Evolutionary conservation across 2,329 filamentous ascomycete genomes (phyloP).

Genomic region (Diaporthe vaccinii): DNA sequence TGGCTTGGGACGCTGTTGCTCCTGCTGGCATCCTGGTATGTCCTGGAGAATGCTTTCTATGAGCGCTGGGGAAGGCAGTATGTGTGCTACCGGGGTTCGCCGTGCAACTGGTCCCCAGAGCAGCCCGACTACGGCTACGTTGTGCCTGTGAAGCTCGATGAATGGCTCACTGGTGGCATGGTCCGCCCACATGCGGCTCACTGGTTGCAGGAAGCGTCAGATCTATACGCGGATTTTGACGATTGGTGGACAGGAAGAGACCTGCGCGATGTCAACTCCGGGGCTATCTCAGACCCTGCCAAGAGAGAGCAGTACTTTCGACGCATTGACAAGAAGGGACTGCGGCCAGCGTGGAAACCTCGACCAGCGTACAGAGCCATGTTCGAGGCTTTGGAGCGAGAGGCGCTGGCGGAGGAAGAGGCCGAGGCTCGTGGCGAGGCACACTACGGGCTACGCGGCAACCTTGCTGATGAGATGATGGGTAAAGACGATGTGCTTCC

Average conservation of each 20-base stretch:
- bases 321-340: constrained; percentile 61
- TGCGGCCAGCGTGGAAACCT: constrained; percentile 53
- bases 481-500: constrained; percentile 34
- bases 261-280: constrained; percentile 56
- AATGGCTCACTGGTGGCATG: constrained; percentile 69
- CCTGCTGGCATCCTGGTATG: constrained; percentile 64
- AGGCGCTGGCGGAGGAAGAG: constrained; percentile 56
- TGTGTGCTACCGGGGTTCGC: constrained; percentile 59
- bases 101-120: constrained; percentile 57
- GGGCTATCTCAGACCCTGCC: constrained; percentile 55
- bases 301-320: constrained; percentile 60
- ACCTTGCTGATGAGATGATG: constrained; percentile 54
- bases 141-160: constrained; percentile 72
- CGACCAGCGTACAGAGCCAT: constrained; percentile 57
- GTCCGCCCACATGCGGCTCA: constrained; percentile 57
- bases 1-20: constrained; percentile 61
- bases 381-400: constrained; percentile 60
- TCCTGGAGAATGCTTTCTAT: constrained; percentile 66
- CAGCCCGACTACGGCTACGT: constrained; percentile 73
- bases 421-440: constrained; percentile 55
- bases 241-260: constrained; percentile 60
- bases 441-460: constrained; percentile 54
- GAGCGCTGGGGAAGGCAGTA: constrained; percentile 64
- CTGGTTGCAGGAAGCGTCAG: constrained; percentile 59
- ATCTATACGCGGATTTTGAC: constrained; percentile 61